phyloP scores from a whole-genome alignment of 208 protist species.

The Vickermania ingenoplastis region DNA sequence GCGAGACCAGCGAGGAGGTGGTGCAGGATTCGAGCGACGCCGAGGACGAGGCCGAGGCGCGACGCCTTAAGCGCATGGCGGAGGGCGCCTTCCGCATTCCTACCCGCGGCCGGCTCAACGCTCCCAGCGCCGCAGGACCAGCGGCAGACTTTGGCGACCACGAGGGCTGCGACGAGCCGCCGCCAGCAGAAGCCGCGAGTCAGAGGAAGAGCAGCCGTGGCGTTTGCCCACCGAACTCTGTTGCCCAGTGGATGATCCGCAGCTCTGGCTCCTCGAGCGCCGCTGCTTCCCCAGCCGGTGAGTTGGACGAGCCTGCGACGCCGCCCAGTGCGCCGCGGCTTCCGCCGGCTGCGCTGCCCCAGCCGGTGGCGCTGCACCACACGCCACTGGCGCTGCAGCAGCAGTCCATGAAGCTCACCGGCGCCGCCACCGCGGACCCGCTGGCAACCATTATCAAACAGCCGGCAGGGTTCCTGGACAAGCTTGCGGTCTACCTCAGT shows the following conservation, averaged over 20 bases:
- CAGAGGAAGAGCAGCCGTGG: too few relatives aligned
- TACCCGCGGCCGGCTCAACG: not conserved
- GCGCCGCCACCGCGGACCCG: not conserved
- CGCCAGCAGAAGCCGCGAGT: too few relatives aligned
- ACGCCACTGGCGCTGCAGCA: not conserved
- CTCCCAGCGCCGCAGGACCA: not conserved
- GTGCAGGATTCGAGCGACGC: not conserved
- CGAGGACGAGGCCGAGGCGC: not conserved
- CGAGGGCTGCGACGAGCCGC: not conserved
- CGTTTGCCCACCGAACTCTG: too few relatives aligned
- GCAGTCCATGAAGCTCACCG: not conserved
- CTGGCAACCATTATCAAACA: too few relatives aligned
- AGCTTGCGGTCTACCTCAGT: not conserved
- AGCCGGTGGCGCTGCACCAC: not conserved
- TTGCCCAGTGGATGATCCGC: not conserved
- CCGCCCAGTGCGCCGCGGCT: not conserved
- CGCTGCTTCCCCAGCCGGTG: not conserved
- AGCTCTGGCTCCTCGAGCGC: not conserved
- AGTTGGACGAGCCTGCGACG: not conserved
- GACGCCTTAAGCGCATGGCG: not conserved
- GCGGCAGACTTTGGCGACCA: not conserved
- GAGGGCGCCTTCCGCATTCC: not conserved
- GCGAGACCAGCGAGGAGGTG: too few relatives aligned
- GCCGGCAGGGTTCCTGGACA: not conserved
- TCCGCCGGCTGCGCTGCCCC: not conserved